Evolutionary conservation across 2,329 filamentous ascomycete species (phyloP).

Genomic region (Trichoderma simmonsii): DNA sequence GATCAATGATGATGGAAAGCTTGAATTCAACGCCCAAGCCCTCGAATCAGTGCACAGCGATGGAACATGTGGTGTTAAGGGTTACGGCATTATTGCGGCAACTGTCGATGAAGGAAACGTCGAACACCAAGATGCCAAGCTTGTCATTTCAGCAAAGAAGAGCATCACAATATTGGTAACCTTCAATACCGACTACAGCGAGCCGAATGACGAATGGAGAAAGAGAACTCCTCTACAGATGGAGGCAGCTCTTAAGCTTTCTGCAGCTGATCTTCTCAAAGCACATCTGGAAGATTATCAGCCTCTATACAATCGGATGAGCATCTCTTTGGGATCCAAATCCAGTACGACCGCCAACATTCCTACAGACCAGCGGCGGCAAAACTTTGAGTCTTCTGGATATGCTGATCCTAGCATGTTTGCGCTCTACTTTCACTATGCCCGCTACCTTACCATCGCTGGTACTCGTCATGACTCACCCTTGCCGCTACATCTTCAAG

Average conservation of each 20-base stretch:
- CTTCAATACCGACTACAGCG: conserved; percentile 11
- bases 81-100: conserved; percentile 6
- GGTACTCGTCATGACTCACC: conserved; percentile 15
- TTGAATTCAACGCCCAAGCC: conserved; percentile 11
- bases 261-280: neutral
- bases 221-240: neutral
- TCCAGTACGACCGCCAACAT: neutral
- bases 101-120: conserved; percentile 2
- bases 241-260: neutral
- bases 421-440: conserved; percentile 17
- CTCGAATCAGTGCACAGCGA: conserved; percentile 17
- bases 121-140: neutral
- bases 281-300: conserved; percentile 12
- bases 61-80: conserved; percentile 14
- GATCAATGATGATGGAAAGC: neutral
- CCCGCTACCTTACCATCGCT: conserved; percentile 16
- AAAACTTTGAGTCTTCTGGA: conserved; percentile 1
- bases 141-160: conserved; percentile 8
- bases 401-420: conserved; percentile 15
- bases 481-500: conserved; percentile 14
- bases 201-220: neutral
- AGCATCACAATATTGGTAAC: conserved; percentile 5
- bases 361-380: conserved; percentile 6
- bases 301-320: conserved; percentile 7
- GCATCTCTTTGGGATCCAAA: neutral